Base-by-base conservation (phyloP, 2,329 filamentous ascomycete genomes). In the Ceratocystis albifundus region DNA sequence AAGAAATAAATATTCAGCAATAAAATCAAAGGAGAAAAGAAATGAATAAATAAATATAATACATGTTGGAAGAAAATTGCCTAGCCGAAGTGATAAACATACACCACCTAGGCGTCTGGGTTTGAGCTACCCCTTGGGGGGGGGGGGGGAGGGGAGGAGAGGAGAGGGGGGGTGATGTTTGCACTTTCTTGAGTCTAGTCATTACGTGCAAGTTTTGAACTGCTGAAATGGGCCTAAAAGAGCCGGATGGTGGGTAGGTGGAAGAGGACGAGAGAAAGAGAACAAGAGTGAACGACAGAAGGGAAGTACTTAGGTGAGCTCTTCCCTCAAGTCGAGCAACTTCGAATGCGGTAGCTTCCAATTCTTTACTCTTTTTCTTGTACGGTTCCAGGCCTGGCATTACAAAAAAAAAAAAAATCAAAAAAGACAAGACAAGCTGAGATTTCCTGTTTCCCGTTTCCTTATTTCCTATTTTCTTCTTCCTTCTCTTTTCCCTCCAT, bases 351-450 rank as follows among this genome's bases (percentile, higher is more conserved):
- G 28, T n/a, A 57, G 30, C 15, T 30, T 57, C 17, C 8, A 4
- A 4, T 57, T 50, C 5, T 55, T 55, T 57, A 2, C 15, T 32
- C 32, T 57, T n/a, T 57, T 2, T 57, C 20, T 30, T 57, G 22
- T 32, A 12, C 30, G 53, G 53, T 57, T 57, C 22, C 8, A 30
- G 53, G 53, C 22, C 22, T 57, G 25, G 53, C 53, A 57, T 57
- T 57, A 10, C 25, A 6, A 17, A 25, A n/a, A n/a, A n/a, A n/a
- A n/a, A n/a, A n/a, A n/a, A n/a, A n/a, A n/a, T n/a, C n/a, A n/a
- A n/a, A n/a, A n/a, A 55, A 55, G 50, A 55, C 50, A 25, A 55
- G 8, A 22, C 50, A 55, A 55, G 50, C 50, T 55, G 50, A 55
- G 50, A 28, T 28, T 55, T 55, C 50, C 22, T 28, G 10, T 57